Percentiles rank a stretch among this genome's conserved stretches.
These are phyloP conservation scores for Antarctomyces pellizariae DNA, from an alignment of 495 filamentous ascomycete genomes.

Conservation along the genomic window DNA sequence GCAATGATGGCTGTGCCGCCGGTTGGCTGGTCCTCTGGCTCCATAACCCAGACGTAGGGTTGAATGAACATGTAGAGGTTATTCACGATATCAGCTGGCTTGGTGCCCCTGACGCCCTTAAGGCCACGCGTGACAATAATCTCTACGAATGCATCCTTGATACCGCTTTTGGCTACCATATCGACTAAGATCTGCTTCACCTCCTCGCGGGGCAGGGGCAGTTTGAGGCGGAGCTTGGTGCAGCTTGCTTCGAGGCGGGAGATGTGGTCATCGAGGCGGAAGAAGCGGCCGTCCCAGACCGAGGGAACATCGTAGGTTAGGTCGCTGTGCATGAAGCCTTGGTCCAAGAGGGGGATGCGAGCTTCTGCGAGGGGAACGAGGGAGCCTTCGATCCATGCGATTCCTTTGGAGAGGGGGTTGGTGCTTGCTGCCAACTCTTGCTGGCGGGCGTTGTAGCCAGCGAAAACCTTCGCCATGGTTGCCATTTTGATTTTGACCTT, in stretches of 20 bases:
- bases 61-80: conserved; percentile 18
- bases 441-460: too few species aligned
- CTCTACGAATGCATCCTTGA: conserved; percentile 19
- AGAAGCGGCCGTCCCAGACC: too few species aligned
- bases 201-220: conserved; percentile 14
- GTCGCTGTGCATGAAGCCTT: too few species aligned
- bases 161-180: conserved; percentile 17
- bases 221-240: conserved; percentile 15
- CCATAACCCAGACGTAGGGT: conserved; percentile 20
- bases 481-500: too few species aligned
- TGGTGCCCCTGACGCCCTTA: conserved; percentile 13
- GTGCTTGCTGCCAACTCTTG: too few species aligned
- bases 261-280: too few species aligned
- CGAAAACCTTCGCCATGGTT: too few species aligned
- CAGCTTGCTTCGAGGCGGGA: conserved; percentile 15
- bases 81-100: conserved; percentile 13
- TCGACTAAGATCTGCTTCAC: conserved; percentile 15
- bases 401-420: too few species aligned
- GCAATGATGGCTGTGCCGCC: conserved; percentile 19
- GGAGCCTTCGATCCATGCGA: too few species aligned
- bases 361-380: too few species aligned
- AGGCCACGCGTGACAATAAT: conserved; percentile 20
- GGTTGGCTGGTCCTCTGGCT: conserved; percentile 14
- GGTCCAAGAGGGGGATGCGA: too few species aligned
- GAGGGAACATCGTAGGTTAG: too few species aligned